phyloP scores from a whole-genome alignment of 2,329 filamentous ascomycete genomes.

The Aspergillus costaricaensis region DNA sequence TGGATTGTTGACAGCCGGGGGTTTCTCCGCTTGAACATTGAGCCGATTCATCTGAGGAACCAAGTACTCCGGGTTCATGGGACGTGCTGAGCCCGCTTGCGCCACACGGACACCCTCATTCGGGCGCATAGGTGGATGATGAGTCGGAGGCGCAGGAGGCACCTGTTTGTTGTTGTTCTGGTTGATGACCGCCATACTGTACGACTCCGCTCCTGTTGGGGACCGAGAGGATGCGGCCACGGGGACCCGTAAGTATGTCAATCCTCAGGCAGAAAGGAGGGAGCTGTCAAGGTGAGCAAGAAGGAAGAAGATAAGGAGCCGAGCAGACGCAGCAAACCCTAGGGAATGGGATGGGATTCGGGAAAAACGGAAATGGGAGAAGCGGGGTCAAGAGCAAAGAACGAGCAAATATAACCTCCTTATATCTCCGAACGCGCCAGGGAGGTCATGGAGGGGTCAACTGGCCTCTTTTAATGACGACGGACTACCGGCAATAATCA shows the following conservation, averaged over 20 bases:
- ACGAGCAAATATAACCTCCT: conserved; percentile 7
- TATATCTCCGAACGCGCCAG: conserved; percentile 2
- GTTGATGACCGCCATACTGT: conserved; percentile 22
- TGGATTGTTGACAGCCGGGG: conserved; percentile 1
- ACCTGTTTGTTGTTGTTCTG: conserved; percentile 17
- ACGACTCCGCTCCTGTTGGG: background rate
- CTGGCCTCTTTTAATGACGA: conserved; percentile 9
- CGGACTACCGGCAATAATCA: conserved; percentile 7
- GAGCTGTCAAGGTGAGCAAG: background rate
- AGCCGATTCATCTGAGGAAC: conserved; percentile 23
- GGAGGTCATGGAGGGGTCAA: conserved; percentile 4
- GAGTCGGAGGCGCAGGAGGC: conserved; percentile 20
- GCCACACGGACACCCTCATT: conserved; percentile 18
- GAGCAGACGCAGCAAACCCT: background rate
- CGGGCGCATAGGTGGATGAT: conserved; percentile 18
- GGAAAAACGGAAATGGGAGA: background rate
- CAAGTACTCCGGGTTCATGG: conserved; percentile 16
- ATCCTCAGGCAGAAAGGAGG: background rate
- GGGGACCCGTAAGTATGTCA: too few species aligned
- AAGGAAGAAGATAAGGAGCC: background rate
- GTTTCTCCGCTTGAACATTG: conserved; percentile 15
- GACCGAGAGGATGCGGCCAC: background rate
- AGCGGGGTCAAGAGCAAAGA: conserved; percentile 1
- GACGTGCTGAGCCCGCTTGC: conserved; percentile 10
- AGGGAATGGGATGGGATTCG: background rate